Base-by-base conservation (phyloP, 306 rosid genomes). In the Trichosanthes cucumerina region DNA sequence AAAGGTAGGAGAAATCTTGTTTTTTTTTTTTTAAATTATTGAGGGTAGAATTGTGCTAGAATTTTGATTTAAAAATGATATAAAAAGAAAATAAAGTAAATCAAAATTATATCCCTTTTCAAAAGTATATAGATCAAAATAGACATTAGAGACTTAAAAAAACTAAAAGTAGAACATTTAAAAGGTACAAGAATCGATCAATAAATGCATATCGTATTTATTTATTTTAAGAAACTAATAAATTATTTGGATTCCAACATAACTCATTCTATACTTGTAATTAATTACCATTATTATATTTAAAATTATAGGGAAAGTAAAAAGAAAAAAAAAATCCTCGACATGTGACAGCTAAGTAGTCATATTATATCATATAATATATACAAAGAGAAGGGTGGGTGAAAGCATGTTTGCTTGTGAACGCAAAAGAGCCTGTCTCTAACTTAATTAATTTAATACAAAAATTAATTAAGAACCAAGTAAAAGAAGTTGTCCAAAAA, bases 401-500 rank as follows among this genome's bases (percentile, higher is more conserved):
- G 80, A 62, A 82, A 85, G 89, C 82, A 89, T 89, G 92, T 88
- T 88, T 91, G 96, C 92, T 88, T 89, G 83, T 83, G 89, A 89
- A 52, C 75, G 93, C 87, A 88, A 88, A 88, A 84, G 90, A 80
- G 39, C 68, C 79, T 58, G 82, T 78, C 59, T 78, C 68, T 39
- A 41, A 63, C 46, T 39, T 59, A 72, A 72, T 72, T 72, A 47
- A 72, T 72, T 72, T 72, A 72, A 23, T 14, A 46, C 15, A 46
- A 23, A 43, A 69, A 18, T 69, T 69, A 41, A 69, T 69, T 66
- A n/a, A 39, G 11, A 64, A 64, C 47, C 6, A 64, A 34, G 4
- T 8, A 14, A 34, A 8, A 8, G 1, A 5, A n/a, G 5, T 4
- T 38, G 1, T 9, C 44, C 3, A 65, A 38, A 36, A 36, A 18